Base-by-base conservation (phyloP, 768 basidiomycete genomes). In the Kwoniella mangroviensis region DNA sequence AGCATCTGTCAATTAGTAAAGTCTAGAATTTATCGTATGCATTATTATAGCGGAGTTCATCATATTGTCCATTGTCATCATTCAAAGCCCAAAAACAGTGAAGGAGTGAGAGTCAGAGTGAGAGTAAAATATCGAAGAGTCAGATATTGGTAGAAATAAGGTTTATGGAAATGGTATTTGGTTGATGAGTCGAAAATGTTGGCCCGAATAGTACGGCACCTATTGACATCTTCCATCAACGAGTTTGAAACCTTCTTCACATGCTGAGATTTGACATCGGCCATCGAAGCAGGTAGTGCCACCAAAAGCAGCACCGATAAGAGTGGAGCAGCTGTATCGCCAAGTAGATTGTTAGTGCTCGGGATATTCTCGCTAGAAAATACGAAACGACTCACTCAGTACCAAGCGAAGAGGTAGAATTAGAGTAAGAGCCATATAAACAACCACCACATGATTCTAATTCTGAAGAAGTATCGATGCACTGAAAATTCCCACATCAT, bases 221-320 rank as follows among this genome's bases (percentile, higher is more conserved):
- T 55, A 55, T 28, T 55, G 54, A 55, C 54, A 55, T 21, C 22
- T 28, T 13, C 54, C 54, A 28, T 55, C 54, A 4, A 55, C 54
- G 15, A 55, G 54, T 55, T 55, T 13, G 54, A 22, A 17, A 17
- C 54, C 54, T 21, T 55, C 54, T 28, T 22, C 17, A 28, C 54
- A 55, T 12, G 54, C 54, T 22, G 26, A 55, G 12, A 55, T 28
- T 17, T 55, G 22, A 55, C 54, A 55, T 21, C 21, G 54, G 7
- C 54, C 54, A 22, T 22, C 12, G 4, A 13, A 17, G 54, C 54
- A 55, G 21, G 54, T 55, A 12, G 54, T 10, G 0, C 15, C 15
- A 4, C 54, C 54, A 9, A 55, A 24, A 0, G 54, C 54, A 7
- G 54, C 26, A 21, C 54, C 54, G 17, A n/a, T 1, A 10, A 55